Evolutionary conservation across 495 filamentous ascomycete genomes (phyloP), one percentile per base, ranked within the genome.

Genomic region (Xylaria castorea): DNA sequence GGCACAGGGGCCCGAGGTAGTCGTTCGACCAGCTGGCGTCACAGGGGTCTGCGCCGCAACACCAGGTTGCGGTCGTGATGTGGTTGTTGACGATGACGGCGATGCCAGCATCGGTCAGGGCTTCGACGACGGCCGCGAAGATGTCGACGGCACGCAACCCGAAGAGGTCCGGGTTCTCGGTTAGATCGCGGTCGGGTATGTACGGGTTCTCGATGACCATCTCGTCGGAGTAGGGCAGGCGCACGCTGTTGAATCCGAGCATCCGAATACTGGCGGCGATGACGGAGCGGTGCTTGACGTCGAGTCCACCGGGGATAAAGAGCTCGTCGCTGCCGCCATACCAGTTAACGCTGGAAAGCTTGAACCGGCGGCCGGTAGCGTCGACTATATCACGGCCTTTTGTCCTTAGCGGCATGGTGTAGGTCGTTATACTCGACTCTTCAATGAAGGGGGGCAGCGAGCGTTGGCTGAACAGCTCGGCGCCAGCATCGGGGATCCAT

Each of bases 211-310:
- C 60, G 5, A 83, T 80, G 48, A 90, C 87, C 81, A 90, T 84
- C 81, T 91, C 88, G 74, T 91, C 89, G 14, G 84, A 81, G 78
- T 91, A 91, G 8, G 89, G 89, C 65, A 91, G 73, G 9, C 89
- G 82, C 72, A 91, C 89, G 75, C 87, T 88, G 80, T 91, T 91
- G 81, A 91, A 91, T 18, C 89, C 89, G 42, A 91, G 77, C 20
- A 70, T 65, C 22, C 84, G 81, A 74, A 90, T 87, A 25, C 84
- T 83, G 27, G 67, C 40, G 2, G 89, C 88, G 68, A 91, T 90
- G 11, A 83, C 82, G 58, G 76, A 79, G 20, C 89, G 87, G 75
- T 90, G 88, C 72, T 83, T 85, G 6, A 87, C 75, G 53, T 91
- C 88, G 46, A 91, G 82, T 11, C 89, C 89, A 18, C 86, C 86